Evolutionary conservation across 345 rosid genomes (phyloP), one percentile per base, ranked within the genome.

Genomic region (Populus tremula): DNA sequence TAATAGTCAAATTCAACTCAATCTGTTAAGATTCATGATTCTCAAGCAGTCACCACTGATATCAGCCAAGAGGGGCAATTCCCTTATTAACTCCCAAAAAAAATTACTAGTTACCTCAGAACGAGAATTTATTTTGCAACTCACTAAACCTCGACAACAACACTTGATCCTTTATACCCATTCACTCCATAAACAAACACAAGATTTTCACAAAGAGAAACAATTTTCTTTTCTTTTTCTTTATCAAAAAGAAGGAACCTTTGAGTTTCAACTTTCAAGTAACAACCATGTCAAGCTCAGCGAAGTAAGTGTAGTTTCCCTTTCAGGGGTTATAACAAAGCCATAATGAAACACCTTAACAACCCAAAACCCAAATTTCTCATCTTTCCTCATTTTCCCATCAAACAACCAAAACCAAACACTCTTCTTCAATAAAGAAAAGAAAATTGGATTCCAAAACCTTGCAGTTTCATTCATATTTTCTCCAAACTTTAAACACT

Each of bases 391-490:
- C 31, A 11, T 39, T 29, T 69, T n/a, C 61, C 70, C 21, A 41
- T 59, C 38, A 80, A 78, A 35, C 76, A 13, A 72, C 72, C 74
- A 68, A 59, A 59, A 45, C 39, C 33, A 59, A 59, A n/a, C 64
- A 23, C 64, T 23, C 63, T 59, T 59, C 23, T 59, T 59, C 64
- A 59, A 10, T 59, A 23, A 59, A 10, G 62, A 59, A 59, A 23
- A 23, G 5, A 23, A n/a, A 59, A 11, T 10, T 59, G 27, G 5
- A 59, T 59, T 10, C 27, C 16, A 59, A 59, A 59, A 23, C 64
- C 64, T 23, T 59, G 9, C n/a, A 59, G 27, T 59, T 59, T 59
- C 29, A 25, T 59, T 59, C 29, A 25, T 59, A n/a, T 59, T 59
- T 23, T 56, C 29, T 0, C 29, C 64, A 3, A 59, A n/a, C 64